These are phyloP conservation scores for Umbelopsis sp. DNA, from an alignment of 192 early-diverging fungal species.

Conservation along the genomic window DNA sequence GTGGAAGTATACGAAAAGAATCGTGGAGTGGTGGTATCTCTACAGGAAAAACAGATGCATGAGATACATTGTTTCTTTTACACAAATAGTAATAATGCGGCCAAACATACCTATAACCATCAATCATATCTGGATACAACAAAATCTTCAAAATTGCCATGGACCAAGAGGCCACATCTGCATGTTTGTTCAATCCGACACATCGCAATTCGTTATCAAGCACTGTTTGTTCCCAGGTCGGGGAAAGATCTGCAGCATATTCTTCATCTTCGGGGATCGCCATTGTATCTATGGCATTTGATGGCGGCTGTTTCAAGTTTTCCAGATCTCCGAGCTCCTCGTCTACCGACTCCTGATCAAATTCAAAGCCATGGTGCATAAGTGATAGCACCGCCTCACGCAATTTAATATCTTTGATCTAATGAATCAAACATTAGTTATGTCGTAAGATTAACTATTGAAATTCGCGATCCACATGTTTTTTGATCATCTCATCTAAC, in stretches of 20 bases:
- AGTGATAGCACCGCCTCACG: conserved; percentile 56
- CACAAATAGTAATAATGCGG: neutral
- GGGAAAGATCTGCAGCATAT: conserved; percentile 21
- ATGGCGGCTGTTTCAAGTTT: conserved; percentile 17
- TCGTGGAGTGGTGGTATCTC: conserved; percentile 32
- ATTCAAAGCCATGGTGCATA: conserved; percentile 44
- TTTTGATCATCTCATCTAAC: conserved; percentile 20
- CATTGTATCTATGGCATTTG: neutral
- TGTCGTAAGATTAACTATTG: neutral
- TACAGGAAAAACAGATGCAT: neutral
- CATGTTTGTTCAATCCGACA: conserved; percentile 65
- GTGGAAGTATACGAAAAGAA: conserved; percentile 74
- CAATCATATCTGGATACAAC: conserved; percentile 61
- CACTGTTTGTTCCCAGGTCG: conserved; percentile 45
- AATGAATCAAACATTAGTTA: neutral
- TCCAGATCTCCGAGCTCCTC: conserved; percentile 27
- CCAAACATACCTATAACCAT: conserved; percentile 29
- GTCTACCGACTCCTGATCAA: conserved; percentile 42
- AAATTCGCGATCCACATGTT: too few species aligned
- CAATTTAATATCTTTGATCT: conserved; percentile 63
- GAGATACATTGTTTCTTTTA: neutral
- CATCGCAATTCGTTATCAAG: conserved; percentile 56
- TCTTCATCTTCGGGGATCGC: neutral
- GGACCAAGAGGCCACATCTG: conserved; percentile 54
- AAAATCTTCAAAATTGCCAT: conserved; percentile 60